Percentiles rank a stretch among this genome's conserved stretches.
Conservation (phyloP, 2,329 filamentous ascomycete genomes). For the Akanthomyces lecanii region DNA sequence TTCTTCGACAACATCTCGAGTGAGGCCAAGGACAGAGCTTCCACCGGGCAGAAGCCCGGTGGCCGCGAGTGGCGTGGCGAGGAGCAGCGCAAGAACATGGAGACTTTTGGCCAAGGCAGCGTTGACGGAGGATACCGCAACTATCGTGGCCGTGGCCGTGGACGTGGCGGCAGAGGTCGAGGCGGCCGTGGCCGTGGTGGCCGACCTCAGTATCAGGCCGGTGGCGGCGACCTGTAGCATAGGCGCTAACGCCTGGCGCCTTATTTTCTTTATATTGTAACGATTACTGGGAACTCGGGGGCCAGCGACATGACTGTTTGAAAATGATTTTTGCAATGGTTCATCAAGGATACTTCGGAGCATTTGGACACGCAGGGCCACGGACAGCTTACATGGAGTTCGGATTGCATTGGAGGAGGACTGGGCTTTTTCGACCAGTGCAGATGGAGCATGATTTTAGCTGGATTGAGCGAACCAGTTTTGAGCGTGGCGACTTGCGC, state of each 20-base stretch:
- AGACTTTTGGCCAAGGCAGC: conserved; percentile 95
- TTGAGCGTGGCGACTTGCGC: conserved; percentile 14
- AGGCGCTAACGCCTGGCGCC: not conserved
- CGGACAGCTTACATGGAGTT: conserved; percentile 14
- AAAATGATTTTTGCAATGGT: not conserved
- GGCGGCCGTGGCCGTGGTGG: conserved; percentile 36
- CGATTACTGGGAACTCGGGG: conserved; percentile 5
- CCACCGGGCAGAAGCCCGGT: conserved; percentile 63
- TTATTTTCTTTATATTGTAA: not conserved
- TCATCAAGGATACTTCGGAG: conserved; percentile 5
- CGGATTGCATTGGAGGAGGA: conserved; percentile 11
- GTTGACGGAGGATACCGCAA: conserved; percentile 78
- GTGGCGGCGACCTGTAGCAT: conserved; percentile 10
- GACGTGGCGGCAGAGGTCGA: conserved; percentile 54
- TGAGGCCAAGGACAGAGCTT: conserved; percentile 83
- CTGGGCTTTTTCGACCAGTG: not conserved
- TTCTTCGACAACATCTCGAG: conserved; percentile 99
- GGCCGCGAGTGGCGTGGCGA: conserved; percentile 87
- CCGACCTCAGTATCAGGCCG: conserved; percentile 30
- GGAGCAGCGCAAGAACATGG: conserved; percentile 92
- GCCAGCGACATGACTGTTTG: conserved; percentile 13
- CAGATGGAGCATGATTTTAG: conserved; percentile 8
- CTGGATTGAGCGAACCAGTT: conserved; percentile 11
- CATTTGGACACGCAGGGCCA: conserved; percentile 14
- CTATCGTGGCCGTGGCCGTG: conserved; percentile 75